These are phyloP conservation scores for Chlorella ohadii DNA, from an alignment of 139 green algal genomes.

Conservation along the genomic window DNA sequence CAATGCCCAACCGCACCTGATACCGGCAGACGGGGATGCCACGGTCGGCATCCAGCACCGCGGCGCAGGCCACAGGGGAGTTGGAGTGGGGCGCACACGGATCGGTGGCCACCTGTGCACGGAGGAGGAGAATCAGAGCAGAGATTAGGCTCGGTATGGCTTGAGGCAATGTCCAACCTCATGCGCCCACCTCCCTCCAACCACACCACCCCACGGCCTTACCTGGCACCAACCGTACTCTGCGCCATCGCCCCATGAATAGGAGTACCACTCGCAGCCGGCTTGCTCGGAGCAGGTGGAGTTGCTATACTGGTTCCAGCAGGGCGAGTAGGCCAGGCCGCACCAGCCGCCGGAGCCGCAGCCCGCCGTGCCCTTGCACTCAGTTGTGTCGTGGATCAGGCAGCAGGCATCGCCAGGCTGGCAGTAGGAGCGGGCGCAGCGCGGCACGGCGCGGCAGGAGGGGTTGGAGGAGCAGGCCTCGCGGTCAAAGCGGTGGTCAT, in stretches of 20 bases:
- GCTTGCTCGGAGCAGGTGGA: neutral
- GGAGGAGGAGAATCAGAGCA: no score
- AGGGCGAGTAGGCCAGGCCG: neutral
- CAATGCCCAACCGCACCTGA: neutral
- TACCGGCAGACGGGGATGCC: neutral
- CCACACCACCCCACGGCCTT: no score
- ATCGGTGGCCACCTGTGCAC: neutral
- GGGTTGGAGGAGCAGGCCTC: neutral
- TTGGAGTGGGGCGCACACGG: neutral
- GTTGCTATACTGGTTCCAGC: neutral
- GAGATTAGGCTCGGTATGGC: no score
- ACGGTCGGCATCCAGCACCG: neutral
- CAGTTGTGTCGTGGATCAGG: neutral
- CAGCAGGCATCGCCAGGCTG: neutral
- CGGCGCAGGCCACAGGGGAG: neutral
- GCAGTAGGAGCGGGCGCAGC: constrained; percentile 17
- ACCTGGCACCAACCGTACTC: neutral
- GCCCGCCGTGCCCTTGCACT: neutral
- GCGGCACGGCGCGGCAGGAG: constrained; percentile 11
- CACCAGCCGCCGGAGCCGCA: neutral
- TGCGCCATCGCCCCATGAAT: neutral
- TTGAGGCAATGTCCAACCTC: no score
- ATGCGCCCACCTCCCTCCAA: no score
- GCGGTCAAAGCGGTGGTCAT: neutral
- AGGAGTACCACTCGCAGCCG: constrained; percentile 8